A percentile compares a stretch with the other conserved stretches of the same genome.
phyloP scores from a whole-genome alignment of 768 basidiomycete species.

The Trametes cinnabarina region DNA sequence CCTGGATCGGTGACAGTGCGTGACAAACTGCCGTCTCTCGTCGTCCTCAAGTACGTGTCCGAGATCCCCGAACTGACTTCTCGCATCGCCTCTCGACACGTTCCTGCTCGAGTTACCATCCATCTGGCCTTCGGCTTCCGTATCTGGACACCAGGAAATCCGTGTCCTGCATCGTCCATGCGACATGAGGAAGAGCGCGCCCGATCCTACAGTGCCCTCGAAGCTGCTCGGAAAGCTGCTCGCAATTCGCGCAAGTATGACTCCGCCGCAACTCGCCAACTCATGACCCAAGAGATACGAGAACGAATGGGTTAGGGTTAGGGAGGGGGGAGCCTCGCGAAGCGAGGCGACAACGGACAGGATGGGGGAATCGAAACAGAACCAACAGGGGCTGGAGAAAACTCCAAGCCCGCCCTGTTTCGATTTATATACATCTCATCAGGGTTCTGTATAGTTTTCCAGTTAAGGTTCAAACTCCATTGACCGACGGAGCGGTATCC shows the following conservation, averaged over 20 bases:
- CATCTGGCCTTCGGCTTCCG: background rate
- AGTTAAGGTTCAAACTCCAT: too few relatives aligned
- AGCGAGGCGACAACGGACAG: too few relatives aligned
- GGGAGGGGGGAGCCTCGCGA: too few relatives aligned
- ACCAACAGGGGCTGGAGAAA: too few relatives aligned
- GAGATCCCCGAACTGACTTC: background rate
- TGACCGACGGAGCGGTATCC: too few relatives aligned
- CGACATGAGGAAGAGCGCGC: background rate
- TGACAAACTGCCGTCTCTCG: background rate
- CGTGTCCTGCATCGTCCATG: background rate
- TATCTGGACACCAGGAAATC: background rate
- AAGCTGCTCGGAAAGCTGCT: background rate
- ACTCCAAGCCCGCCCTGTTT: too few relatives aligned
- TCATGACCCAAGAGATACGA: constrained; percentile 15
- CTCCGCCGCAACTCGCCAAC: constrained; percentile 16
- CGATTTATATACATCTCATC: too few relatives aligned
- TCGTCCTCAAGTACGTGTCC: background rate
- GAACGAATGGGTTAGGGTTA: constrained; percentile 2
- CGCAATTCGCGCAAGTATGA: background rate
- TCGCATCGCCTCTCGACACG: too few relatives aligned
- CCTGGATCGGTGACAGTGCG: background rate
- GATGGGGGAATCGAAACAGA: too few relatives aligned
- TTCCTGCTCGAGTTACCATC: background rate
- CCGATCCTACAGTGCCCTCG: background rate
- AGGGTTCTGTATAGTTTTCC: too few relatives aligned